Conservation (phyloP, 371 early-diverging fungal species). For the Sporodiniella umbellata region DNA sequence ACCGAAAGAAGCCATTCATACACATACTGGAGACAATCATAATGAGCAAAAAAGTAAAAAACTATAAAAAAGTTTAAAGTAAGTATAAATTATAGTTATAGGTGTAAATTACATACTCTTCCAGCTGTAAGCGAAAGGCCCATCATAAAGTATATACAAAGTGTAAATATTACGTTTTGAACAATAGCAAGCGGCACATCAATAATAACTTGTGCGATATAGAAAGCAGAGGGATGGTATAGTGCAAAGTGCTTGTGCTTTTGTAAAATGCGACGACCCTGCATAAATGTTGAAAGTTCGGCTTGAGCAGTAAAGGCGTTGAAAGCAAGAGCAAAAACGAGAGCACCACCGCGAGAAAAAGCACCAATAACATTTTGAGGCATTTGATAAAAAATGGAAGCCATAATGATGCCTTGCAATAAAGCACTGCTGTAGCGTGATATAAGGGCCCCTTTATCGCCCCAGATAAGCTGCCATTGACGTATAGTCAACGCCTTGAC, state of each 20-base stretch:
- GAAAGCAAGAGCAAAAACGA: conserved; percentile 60
- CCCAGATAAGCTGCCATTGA: conserved; percentile 56
- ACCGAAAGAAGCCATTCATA: conserved; percentile 64
- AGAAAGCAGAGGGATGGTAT: conserved; percentile 63
- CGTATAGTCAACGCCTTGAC: conserved; percentile 59
- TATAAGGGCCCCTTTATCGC: conserved; percentile 48
- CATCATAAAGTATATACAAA: conserved; percentile 53
- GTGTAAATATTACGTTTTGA: conserved; percentile 32
- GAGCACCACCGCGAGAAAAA: conserved; percentile 74
- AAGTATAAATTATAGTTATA: background rate
- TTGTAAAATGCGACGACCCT: conserved; percentile 62
- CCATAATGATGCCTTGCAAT: conserved; percentile 67
- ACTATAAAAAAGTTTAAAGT: conserved; percentile 20
- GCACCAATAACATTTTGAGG: conserved; percentile 54
- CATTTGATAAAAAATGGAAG: conserved; percentile 62
- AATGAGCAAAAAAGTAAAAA: conserved; percentile 53
- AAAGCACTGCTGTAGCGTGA: conserved; percentile 60
- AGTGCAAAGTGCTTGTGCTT: conserved; percentile 69
- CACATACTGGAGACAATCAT: conserved; percentile 45
- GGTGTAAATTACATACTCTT: conserved; percentile 25
- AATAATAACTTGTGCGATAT: conserved; percentile 55
- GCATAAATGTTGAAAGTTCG: conserved; percentile 54
- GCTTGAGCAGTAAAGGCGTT: conserved; percentile 58
- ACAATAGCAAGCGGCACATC: conserved; percentile 45
- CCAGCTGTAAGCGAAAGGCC: conserved; percentile 52